Percentiles rank a stretch among this genome's conserved stretches.
Conservation (phyloP, 169 alveolate species). For the Babesia bigemina region DNA sequence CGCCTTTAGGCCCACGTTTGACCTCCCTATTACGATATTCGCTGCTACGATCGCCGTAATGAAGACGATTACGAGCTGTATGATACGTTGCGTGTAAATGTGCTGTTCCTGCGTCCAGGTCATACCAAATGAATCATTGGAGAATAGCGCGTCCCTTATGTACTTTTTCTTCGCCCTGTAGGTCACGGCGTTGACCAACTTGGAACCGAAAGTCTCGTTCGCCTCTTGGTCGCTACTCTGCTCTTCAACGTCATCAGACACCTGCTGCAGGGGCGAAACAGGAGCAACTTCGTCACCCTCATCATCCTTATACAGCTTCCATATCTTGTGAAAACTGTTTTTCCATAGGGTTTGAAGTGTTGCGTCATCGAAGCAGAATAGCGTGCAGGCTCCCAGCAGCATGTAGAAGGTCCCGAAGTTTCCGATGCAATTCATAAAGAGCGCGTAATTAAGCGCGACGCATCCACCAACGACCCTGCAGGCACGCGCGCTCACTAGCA, state of each 20-base stretch:
- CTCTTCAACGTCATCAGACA: not conserved
- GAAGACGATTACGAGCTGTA: constrained; percentile 14
- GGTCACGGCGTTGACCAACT: not conserved
- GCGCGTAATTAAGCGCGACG: constrained; percentile 31
- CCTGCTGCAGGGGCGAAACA: not conserved
- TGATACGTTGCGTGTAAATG: not conserved
- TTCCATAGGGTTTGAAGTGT: not conserved
- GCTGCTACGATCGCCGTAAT: not conserved
- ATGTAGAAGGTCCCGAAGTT: constrained; percentile 53
- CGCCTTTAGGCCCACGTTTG: constrained; percentile 34
- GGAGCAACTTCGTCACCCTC: not conserved
- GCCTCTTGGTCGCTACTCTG: not conserved
- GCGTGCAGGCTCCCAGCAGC: constrained; percentile 25
- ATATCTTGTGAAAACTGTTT: too few species aligned
- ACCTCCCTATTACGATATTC: not conserved
- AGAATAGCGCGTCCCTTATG: constrained; percentile 5
- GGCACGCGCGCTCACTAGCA: constrained; percentile 33
- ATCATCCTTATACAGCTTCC: not conserved
- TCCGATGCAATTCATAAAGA: constrained; percentile 36
- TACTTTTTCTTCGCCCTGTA: constrained; percentile 10
- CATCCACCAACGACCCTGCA: constrained; percentile 51
- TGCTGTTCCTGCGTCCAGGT: not conserved
- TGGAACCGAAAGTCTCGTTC: not conserved
- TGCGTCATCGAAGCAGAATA: constrained; percentile 62
- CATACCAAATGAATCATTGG: not conserved